Conservation (phyloP, 116 monocot genomes). For the Papilionanthe hybrid region DNA sequence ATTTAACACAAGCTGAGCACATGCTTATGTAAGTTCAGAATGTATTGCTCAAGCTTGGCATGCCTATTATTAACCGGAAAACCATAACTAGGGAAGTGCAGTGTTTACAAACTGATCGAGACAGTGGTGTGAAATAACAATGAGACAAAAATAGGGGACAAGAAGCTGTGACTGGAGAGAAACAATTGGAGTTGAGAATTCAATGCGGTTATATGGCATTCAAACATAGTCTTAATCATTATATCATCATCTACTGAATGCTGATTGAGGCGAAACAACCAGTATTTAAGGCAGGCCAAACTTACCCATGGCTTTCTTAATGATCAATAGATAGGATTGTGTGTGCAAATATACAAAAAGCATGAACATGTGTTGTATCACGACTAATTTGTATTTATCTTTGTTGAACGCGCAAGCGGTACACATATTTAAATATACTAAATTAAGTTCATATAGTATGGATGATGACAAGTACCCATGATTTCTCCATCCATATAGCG, state of each 20-base stretch:
- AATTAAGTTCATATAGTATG: too few relatives aligned
- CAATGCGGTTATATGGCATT: background rate
- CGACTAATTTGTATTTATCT: too few relatives aligned
- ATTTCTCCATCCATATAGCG: too few relatives aligned
- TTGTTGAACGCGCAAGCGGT: too few relatives aligned
- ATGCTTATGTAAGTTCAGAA: background rate
- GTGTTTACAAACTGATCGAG: background rate
- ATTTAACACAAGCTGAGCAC: background rate
- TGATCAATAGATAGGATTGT: too few relatives aligned
- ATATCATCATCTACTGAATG: background rate
- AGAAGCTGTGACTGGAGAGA: background rate
- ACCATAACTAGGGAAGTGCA: background rate
- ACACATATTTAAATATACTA: too few relatives aligned
- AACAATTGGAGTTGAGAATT: background rate
- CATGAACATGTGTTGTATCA: too few relatives aligned
- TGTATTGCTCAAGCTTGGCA: background rate
- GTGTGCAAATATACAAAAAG: too few relatives aligned
- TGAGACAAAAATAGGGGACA: background rate
- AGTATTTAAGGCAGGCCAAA: background rate
- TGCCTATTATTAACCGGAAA: background rate
- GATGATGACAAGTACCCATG: too few relatives aligned
- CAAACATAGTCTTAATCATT: background rate
- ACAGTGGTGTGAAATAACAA: background rate
- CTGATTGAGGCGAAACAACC: background rate
- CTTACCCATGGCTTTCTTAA: too few relatives aligned